A percentile compares a stretch with the other conserved stretches of the same genome.
Conservation (phyloP, 1,139 yeast genomes). For the Suhomyces kunorum region DNA sequence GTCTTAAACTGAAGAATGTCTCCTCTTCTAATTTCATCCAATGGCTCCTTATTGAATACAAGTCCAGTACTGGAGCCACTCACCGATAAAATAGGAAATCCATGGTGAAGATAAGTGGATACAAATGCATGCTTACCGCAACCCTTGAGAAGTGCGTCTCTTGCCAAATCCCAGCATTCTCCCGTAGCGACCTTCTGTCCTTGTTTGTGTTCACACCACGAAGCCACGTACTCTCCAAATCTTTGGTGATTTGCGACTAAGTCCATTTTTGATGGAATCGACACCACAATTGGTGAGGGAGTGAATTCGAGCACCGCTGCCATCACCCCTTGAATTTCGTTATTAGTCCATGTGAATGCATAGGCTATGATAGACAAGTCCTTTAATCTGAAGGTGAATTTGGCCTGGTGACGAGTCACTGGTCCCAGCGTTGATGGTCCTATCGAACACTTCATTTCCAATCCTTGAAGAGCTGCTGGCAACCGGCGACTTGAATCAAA, state of each 20-base stretch:
- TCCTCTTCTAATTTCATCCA: conserved; percentile 44
- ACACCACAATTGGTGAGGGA: conserved; percentile 50
- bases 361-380: conserved; percentile 54
- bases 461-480: conserved; percentile 41
- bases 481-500: conserved; percentile 22
- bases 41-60: conserved; percentile 22
- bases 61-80: conserved; percentile 28
- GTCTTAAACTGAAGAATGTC: conserved; percentile 44
- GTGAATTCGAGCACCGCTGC: conserved; percentile 38
- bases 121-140: conserved; percentile 66
- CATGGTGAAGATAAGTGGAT: conserved; percentile 57
- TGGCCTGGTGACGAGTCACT: conserved; percentile 20
- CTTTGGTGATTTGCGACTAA: conserved; percentile 42
- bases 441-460: conserved; percentile 35
- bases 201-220: conserved; percentile 59
- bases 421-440: conserved; percentile 16
- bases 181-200: conserved; percentile 67
- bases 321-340: conserved; percentile 21
- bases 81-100: conserved; percentile 52
- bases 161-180: conserved; percentile 80
- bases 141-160: conserved; percentile 58
- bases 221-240: conserved; percentile 58
- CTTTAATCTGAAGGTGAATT: conserved; percentile 41
- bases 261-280: conserved; percentile 39
- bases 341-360: conserved; percentile 48